Percentiles rank a stretch among this genome's conserved stretches.
Conservation (phyloP, 331 rosid species). For the Saraca asoca region DNA sequence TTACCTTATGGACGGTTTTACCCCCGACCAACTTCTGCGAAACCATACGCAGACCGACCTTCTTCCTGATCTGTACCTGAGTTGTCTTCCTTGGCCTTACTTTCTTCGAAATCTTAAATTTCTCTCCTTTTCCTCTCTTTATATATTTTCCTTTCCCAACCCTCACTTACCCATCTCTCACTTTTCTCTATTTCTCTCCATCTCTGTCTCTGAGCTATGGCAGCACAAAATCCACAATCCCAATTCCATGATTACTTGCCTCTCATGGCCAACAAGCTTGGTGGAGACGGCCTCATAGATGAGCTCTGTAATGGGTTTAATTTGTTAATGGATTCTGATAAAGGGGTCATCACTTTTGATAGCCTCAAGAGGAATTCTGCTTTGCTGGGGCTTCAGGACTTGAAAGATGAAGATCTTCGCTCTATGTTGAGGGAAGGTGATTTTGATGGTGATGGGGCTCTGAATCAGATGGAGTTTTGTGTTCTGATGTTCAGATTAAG, state of each 20-base stretch:
- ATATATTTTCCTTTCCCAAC: constrained; percentile 20
- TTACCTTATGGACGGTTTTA: constrained; percentile 18
- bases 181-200: not conserved
- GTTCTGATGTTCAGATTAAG: constrained; percentile 87
- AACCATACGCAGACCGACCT: constrained; percentile 31
- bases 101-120: constrained; percentile 56
- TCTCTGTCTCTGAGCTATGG: constrained; percentile 43
- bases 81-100: constrained; percentile 60
- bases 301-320: constrained; percentile 74
- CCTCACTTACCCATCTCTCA: not conserved
- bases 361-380: constrained; percentile 75
- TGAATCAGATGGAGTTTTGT: constrained; percentile 81
- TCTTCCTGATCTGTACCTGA: constrained; percentile 40
- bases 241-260: constrained; percentile 70
- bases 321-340: constrained; percentile 57
- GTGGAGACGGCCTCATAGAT: constrained; percentile 73
- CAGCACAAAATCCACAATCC: constrained; percentile 48
- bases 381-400: constrained; percentile 56
- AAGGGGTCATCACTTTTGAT: constrained; percentile 70
- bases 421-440: constrained; percentile 73
- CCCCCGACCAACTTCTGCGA: constrained; percentile 45
- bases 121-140: not conserved
- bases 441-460: constrained; percentile 80
- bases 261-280: constrained; percentile 74
- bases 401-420: constrained; percentile 65